Base-by-base conservation (phyloP, 441 rosid species). In the Capsella rubella region DNA sequence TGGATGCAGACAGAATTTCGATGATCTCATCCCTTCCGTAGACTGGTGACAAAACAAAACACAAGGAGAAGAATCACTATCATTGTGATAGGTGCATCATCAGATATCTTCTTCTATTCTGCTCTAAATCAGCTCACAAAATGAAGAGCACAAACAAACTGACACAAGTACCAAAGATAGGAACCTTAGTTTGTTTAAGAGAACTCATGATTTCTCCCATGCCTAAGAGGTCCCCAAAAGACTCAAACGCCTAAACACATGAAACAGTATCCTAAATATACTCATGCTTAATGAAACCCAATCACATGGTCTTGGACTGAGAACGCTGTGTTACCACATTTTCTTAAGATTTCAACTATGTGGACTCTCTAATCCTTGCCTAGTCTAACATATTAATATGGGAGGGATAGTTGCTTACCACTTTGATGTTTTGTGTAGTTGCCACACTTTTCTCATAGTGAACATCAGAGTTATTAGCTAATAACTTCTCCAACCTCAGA, bases 1-100 rank as follows among this genome's bases (percentile, higher is more conserved):
- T 53, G 98, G 97, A 83, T 90, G 86, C 45, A 91, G 82, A 71
- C 99, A 95, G 84, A 93, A 95, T 76, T 93, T 95, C 3, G 99
- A 91, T 25, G 82, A 79, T 32, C 97, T 91, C 99, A 95, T 95
- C 53, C 95, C 98, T 82, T 85, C 68, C 2, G 89, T 87, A 73
- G 98, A 91, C 99, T 92, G 79, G 64, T 53, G 37, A 28, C 52
- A 58, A 62, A 73, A 57, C 4, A 79, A 71, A 73, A 60, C 4
- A 78, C 57, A 71, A 14, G 18, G 46, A 58, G 58, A 65, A 51
- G 4, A 11, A 13, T 56, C 8, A 71, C 16, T 29, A 69, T 55
- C 46, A 54, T 2, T 18, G 32, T 54, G 3, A 64, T 54, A 34
- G 21, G 49, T 47, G 54, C 64, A 45, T 56, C 56, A 65, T 16